Evolutionary conservation across 345 rosid species (phyloP), one percentile per base, ranked within the genome.

Genomic region (Dovyalis caffra): DNA sequence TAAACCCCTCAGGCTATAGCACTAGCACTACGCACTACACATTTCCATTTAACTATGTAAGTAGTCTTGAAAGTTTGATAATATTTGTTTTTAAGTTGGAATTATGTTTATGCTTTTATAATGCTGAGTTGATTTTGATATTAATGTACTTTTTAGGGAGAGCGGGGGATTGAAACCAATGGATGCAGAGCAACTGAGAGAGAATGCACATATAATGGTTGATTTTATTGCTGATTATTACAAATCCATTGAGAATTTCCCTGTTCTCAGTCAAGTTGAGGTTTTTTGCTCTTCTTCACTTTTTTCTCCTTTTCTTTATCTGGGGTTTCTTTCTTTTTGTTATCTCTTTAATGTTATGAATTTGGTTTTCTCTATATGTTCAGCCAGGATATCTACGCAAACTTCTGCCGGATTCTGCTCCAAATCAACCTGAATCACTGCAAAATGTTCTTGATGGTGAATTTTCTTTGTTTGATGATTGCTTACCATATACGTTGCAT

Each of bases 191-290:
- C 79, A 80, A 35, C 69, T 80, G 53, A 76, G 83, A 68, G 77
- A 89, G 78, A 71, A 83, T 72, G 97, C 87, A 32, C 95, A 91
- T 76, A 85, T 77, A 83, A 94, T 94, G 98, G 93, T 94, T 43
- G 97, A 91, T 80, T 94, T 94, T 80, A 88, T 94, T 77, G 98
- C 97, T 10, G 97, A 94, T 83, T 94, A 92, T 84, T 94, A 92
- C 87, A 80, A 87, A 72, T 63, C 88, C 78, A 84, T 94, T n/a
- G 97, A 92, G 81, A 62, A 33, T 57, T 88, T 87, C 84, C 97
- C 97, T 8, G 97, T 94, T 82, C 92, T 92, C 73, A 91, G 97
- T 86, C 97, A 91, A 88, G 98, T 92, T 77, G 75, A 77, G 80
- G 80, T 77, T 31, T 4, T 28, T 58, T 18, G 1, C 31, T n/a